Percentiles rank a stretch among this genome's conserved stretches.
Evolutionary conservation across 139 green algal genomes (phyloP).

Genomic region (Closterium sp.): DNA sequence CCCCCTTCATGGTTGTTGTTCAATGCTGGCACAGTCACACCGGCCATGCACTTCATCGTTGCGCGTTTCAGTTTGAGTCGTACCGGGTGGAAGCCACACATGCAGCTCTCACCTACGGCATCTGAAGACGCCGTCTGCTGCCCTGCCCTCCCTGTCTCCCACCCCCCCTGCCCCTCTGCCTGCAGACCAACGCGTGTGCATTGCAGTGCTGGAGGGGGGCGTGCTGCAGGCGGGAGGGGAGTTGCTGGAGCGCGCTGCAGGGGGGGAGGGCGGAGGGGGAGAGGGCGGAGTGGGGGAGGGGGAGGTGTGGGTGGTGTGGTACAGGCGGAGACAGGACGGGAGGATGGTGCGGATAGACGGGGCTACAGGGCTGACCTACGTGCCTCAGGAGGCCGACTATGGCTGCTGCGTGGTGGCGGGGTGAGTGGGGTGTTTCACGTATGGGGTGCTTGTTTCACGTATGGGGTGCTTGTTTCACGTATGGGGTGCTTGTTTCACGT

Average conservation of each 20-base stretch:
- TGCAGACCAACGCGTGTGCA: not conserved
- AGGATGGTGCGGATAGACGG: not conserved
- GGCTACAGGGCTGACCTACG: not conserved
- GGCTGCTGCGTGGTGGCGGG: not conserved
- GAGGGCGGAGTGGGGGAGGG: not conserved
- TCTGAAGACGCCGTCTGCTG: no score
- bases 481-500: no score
- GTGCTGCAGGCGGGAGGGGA: not conserved
- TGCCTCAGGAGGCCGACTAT: not conserved
- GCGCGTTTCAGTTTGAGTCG: no score
- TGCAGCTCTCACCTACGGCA: no score
- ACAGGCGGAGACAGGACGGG: not conserved
- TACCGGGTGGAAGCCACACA: no score
- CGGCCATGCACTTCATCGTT: no score
- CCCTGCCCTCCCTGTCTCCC: no score
- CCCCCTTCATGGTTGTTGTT: no score
- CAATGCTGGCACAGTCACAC: no score
- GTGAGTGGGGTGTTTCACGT: not conserved
- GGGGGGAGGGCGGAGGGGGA: not conserved
- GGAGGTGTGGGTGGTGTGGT: not conserved
- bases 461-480: no score
- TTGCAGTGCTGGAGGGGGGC: no score
- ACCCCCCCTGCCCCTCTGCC: not conserved
- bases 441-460: no score
- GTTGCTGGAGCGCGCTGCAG: not conserved